Conservation (phyloP, 2,329 filamentous ascomycete species). For the Sordariomycetes sp. region DNA sequence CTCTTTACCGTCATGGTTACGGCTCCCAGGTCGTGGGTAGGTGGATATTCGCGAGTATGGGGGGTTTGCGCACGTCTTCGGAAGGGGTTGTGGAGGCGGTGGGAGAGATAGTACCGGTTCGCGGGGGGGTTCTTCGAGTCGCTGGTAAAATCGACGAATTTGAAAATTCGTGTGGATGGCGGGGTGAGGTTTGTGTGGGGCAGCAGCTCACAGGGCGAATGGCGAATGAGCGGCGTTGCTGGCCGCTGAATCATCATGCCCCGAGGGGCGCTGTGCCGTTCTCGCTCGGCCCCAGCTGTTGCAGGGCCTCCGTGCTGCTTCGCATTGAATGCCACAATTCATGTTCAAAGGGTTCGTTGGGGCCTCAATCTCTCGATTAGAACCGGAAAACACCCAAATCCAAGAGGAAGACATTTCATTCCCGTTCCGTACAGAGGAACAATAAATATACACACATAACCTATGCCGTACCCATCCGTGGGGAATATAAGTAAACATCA, state of each 20-base stretch:
- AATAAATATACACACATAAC: neutral
- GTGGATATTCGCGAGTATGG: neutral
- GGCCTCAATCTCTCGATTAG: too few species aligned
- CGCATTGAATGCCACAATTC: too few species aligned
- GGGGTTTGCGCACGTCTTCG: neutral
- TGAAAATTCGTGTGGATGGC: constrained; percentile 7
- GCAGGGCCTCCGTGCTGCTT: too few species aligned
- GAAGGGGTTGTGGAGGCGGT: neutral
- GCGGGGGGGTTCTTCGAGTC: neutral
- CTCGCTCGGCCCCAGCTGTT: too few species aligned
- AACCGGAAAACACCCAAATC: too few species aligned
- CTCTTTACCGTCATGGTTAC: constrained; percentile 1
- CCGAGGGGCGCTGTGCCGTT: too few species aligned
- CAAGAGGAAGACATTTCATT: too few species aligned
- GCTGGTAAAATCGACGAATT: constrained; percentile 4
- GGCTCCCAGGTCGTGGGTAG: neutral
- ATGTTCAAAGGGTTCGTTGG: too few species aligned
- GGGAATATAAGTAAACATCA: neutral
- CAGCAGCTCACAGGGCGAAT: neutral
- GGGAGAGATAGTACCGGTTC: constrained; percentile 1
- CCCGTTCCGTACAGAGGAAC: neutral
- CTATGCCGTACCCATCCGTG: neutral
- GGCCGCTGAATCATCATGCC: neutral
- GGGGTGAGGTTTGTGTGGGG: constrained; percentile 7
- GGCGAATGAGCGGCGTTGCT: neutral